Evolutionary conservation across 2,329 filamentous ascomycete genomes (phyloP).

Genomic region (Sporothrix brasiliensis): DNA sequence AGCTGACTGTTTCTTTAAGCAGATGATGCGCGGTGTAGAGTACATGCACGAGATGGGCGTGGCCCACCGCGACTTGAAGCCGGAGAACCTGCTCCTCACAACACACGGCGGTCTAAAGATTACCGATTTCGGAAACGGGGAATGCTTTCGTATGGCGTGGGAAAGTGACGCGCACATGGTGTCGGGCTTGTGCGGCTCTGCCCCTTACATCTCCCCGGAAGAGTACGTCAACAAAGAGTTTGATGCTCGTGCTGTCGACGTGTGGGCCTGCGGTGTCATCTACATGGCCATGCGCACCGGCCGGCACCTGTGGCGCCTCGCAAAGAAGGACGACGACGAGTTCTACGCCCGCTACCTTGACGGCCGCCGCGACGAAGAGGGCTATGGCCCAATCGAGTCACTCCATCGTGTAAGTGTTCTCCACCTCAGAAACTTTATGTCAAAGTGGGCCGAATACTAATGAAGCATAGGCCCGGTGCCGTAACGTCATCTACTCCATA

Average conservation of each 20-base stretch:
- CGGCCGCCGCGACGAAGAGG: slow-evolving; percentile 89
- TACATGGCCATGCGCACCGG: slow-evolving; percentile 99
- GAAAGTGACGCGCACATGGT: slow-evolving; percentile 99
- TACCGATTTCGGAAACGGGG: slow-evolving; percentile 97
- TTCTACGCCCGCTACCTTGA: slow-evolving; percentile 95
- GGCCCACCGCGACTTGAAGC: slow-evolving; percentile 93
- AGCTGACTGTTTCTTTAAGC: slow-evolving; percentile 98
- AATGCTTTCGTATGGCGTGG: slow-evolving; percentile 99
- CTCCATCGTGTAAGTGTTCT: slow-evolving; percentile 76
- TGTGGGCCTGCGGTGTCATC: slow-evolving; percentile 98
- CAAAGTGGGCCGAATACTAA: slow-evolving; percentile 35
- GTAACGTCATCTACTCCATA: slow-evolving; percentile 98
- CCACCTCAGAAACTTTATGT: neutral
- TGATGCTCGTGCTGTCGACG: slow-evolving; percentile 93
- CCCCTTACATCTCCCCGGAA: slow-evolving; percentile 95
- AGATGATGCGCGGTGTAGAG: slow-evolving; percentile 97
- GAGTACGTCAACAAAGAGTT: slow-evolving; percentile 96
- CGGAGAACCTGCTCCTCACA: slow-evolving; percentile 92
- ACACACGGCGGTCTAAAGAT: slow-evolving; percentile 94
- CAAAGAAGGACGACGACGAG: slow-evolving; percentile 94
- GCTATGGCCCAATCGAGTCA: slow-evolving; percentile 94
- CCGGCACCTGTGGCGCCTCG: slow-evolving; percentile 93
- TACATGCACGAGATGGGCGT: slow-evolving; percentile 99
- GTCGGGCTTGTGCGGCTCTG: slow-evolving; percentile 91
- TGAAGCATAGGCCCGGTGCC: slow-evolving; percentile 77